Conservation (phyloP, 805 yeast genomes). For the Wickerhamiella brachini region DNA sequence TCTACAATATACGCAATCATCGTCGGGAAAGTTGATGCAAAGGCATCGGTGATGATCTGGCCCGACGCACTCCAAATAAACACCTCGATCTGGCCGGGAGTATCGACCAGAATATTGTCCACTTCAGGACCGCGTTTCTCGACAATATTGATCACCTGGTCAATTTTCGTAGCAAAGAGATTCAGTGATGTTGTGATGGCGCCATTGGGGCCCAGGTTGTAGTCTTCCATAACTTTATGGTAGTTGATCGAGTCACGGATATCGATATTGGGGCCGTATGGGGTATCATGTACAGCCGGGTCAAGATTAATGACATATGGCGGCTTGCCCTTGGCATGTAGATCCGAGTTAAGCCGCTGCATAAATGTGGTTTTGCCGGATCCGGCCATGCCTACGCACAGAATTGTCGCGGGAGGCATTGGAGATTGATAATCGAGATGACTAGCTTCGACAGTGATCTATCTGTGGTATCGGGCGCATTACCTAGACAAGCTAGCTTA, state of each 20-base stretch:
- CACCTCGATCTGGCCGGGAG: conserved; percentile 98
- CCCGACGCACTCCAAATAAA: conserved; percentile 99
- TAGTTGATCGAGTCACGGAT: conserved; percentile 93
- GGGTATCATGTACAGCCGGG: conserved; percentile 92
- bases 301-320: conserved; percentile 92
- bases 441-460: background rate
- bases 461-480: too few species aligned
- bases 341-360: conserved; percentile 84
- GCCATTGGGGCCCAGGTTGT: conserved; percentile 93
- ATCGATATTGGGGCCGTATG: conserved; percentile 88
- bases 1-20: conserved; percentile 92
- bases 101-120: conserved; percentile 73
- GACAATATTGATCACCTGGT: conserved; percentile 77
- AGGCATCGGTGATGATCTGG: conserved; percentile 87
- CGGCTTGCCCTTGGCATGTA: conserved; percentile 51
- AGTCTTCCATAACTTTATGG: conserved; percentile 88
- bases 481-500: too few species aligned
- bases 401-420: conserved; percentile 20
- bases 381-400: conserved; percentile 57
- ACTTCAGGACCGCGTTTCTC: conserved; percentile 52
- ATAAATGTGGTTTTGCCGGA: conserved; percentile 96
- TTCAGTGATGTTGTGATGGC: conserved; percentile 93
- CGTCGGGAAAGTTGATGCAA: conserved; percentile 92
- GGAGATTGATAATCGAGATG: background rate
- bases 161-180: conserved; percentile 86